Evolutionary conservation across 306 rosid species (phyloP).

Genomic region (Abrus pulchellus): DNA sequence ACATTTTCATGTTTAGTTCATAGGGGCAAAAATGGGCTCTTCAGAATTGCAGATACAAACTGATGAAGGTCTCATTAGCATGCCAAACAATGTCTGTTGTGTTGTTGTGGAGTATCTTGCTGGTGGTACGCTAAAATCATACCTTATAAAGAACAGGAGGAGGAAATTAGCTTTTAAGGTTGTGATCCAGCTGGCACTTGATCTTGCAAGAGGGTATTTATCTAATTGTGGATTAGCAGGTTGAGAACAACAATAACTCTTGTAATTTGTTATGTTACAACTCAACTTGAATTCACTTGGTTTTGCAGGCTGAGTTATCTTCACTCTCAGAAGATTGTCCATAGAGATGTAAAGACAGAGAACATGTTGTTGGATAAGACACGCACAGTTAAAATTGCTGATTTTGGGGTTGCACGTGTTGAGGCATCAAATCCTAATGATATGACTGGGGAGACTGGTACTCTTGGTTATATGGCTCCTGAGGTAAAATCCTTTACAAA

Average conservation of each 20-base stretch:
- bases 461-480: slow-evolving; percentile 99
- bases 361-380: slow-evolving; percentile 94
- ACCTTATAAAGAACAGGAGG: slow-evolving; percentile 90
- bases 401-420: slow-evolving; percentile 98
- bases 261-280: slow-evolving; percentile 20
- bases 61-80: slow-evolving; percentile 84
- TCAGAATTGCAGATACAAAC: slow-evolving; percentile 91
- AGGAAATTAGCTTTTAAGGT: slow-evolving; percentile 93
- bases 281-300: slow-evolving; percentile 44
- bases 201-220: slow-evolving; percentile 95
- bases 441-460: slow-evolving; percentile 99
- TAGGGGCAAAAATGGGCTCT: slow-evolving; percentile 97
- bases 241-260: slow-evolving; percentile 19
- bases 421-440: slow-evolving; percentile 99
- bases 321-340: slow-evolving; percentile 96
- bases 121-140: slow-evolving; percentile 86
- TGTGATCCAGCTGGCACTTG: slow-evolving; percentile 91
- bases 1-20: slow-evolving; percentile 67
- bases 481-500: slow-evolving; percentile 62
- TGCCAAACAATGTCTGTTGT: slow-evolving; percentile 94
- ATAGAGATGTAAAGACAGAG: slow-evolving; percentile 98
- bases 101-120: slow-evolving; percentile 96
- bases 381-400: slow-evolving; percentile 90
- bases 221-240: slow-evolving; percentile 43
- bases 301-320: slow-evolving; percentile 88